These are phyloP conservation scores for Dictyostelium intermedium DNA, from an alignment of 78 protist genomes.

Conservation along the genomic window DNA sequence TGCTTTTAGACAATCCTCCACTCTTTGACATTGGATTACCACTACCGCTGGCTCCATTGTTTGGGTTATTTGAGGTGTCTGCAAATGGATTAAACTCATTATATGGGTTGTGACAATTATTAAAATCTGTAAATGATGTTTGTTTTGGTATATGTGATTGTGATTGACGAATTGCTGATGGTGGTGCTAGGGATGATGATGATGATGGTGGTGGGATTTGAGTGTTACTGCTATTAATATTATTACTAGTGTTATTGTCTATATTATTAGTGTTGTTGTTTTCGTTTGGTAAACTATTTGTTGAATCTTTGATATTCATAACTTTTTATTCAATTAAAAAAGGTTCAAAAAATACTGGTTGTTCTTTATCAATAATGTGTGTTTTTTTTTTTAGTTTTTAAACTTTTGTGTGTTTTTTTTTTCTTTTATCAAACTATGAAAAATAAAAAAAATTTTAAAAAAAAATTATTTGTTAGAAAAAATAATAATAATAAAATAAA, in stretches of 20 bases:
- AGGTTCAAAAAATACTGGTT: constrained; percentile 2
- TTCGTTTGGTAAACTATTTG: background rate
- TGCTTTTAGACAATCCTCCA: background rate
- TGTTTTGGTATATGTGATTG: constrained; percentile 2
- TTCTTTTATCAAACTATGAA: background rate
- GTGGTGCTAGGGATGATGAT: background rate
- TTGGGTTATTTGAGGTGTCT: background rate
- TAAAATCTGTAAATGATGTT: constrained; percentile 7
- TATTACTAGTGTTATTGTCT: background rate
- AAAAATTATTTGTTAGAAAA: background rate
- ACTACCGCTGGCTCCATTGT: background rate
- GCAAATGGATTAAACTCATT: constrained; percentile 9
- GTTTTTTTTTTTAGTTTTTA: no score
- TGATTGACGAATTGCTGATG: constrained; percentile 12
- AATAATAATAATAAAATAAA: no score
- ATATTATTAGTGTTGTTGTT: background rate
- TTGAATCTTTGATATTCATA: background rate
- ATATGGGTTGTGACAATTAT: background rate
- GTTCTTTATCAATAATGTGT: no score
- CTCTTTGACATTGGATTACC: background rate
- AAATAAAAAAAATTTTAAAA: no score
- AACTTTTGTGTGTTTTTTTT: no score
- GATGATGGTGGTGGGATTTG: background rate
- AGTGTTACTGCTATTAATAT: background rate
- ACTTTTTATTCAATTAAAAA: constrained; percentile 13